These are phyloP conservation scores for Auricularia sp. DNA, from an alignment of 768 basidiomycete genomes.

Conservation along the genomic window DNA sequence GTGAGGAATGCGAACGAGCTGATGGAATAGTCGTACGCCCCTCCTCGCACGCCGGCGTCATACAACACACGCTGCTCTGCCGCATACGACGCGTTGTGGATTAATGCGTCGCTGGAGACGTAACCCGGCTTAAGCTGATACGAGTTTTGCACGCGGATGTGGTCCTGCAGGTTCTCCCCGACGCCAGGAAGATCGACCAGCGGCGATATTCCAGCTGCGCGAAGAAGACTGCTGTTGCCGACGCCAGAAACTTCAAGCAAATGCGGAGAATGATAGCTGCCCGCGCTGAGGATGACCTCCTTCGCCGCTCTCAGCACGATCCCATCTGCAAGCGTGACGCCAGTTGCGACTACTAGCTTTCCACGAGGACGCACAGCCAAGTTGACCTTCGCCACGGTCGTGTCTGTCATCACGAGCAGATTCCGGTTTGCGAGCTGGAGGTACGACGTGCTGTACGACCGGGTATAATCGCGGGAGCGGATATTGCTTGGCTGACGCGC, in stretches of 20 bases:
- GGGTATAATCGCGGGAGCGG: neutral
- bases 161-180: constrained; percentile 30
- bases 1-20: neutral
- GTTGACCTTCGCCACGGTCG: constrained; percentile 5
- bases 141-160: neutral
- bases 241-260: constrained; percentile 31
- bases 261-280: constrained; percentile 22
- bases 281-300: constrained; percentile 13
- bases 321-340: neutral
- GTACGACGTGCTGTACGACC: constrained; percentile 3
- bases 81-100: neutral
- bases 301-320: neutral
- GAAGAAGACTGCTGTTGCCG: constrained; percentile 23
- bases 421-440: neutral
- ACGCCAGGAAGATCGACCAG: constrained; percentile 28
- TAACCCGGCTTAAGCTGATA: constrained; percentile 2
- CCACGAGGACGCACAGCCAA: constrained; percentile 2
- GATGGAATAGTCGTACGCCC: neutral
- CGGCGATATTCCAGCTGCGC: constrained; percentile 16
- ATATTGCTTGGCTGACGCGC: neutral
- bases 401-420: constrained; percentile 2
- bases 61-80: neutral
- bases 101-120: constrained; percentile 2
- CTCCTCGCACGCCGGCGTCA: neutral
- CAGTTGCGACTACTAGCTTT: neutral